A percentile compares a stretch with the other conserved stretches of the same genome.
These are phyloP conservation scores for Beta lomatogona DNA, from an alignment of 179 eudicot genomes.

Conservation along the genomic window DNA sequence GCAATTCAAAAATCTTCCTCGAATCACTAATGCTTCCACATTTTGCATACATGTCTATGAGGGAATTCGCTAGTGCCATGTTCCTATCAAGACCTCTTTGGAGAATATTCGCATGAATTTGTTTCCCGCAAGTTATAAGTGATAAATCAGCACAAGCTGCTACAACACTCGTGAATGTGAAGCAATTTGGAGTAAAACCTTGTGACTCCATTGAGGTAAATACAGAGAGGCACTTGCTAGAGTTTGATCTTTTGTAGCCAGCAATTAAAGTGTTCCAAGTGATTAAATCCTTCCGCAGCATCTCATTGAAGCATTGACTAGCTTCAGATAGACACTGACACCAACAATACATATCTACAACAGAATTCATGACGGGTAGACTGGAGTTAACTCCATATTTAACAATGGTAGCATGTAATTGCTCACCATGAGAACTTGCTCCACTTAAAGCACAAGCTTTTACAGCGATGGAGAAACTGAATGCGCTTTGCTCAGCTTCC, in stretches of 20 bases:
- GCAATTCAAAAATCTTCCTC: slow-evolving; percentile 43
- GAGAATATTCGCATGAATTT: slow-evolving; percentile 52
- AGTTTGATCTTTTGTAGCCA: slow-evolving; percentile 54
- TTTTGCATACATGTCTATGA: slow-evolving; percentile 80
- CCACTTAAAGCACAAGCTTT: slow-evolving; percentile 63
- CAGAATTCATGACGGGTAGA: slow-evolving; percentile 71
- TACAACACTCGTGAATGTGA: slow-evolving; percentile 63
- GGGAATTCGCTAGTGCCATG: slow-evolving; percentile 52
- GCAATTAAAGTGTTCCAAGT: slow-evolving; percentile 79
- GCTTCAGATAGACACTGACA: slow-evolving; percentile 52
- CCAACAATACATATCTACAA: slow-evolving; percentile 71
- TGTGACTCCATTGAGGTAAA: slow-evolving; percentile 49
- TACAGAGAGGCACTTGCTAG: slow-evolving; percentile 46
- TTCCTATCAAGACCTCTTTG: slow-evolving; percentile 55
- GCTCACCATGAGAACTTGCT: slow-evolving; percentile 46
- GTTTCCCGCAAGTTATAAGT: slow-evolving; percentile 51
- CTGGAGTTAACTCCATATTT: slow-evolving; percentile 60
- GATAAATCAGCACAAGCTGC: slow-evolving; percentile 68
- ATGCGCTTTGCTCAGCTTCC: slow-evolving; percentile 52
- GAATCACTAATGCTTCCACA: slow-evolving; percentile 62
- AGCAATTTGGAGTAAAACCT: slow-evolving; percentile 52
- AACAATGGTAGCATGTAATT: slow-evolving; percentile 53
- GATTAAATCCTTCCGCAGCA: slow-evolving; percentile 55
- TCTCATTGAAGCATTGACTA: slow-evolving; percentile 52
- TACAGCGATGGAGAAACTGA: slow-evolving; percentile 58